Base-by-base conservation (phyloP, 257 asterid species). In the Nicotiana otophora region DNA sequence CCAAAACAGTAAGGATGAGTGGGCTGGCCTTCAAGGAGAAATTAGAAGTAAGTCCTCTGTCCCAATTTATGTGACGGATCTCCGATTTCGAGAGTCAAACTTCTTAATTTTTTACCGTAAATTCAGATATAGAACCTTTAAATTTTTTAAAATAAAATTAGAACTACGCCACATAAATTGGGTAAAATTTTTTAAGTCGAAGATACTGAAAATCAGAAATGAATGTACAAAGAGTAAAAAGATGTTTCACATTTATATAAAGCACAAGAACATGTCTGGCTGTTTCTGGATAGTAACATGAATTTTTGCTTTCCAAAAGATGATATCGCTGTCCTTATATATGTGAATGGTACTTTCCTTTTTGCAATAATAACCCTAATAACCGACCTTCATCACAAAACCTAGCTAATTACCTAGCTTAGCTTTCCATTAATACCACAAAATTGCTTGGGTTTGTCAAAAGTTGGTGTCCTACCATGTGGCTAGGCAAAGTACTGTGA, bases 381-480 rank as follows among this genome's bases (percentile, higher is more conserved):
- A 46, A 74, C 62, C 80, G 23, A 72, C n/a, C 60, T 64, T 81
- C 78, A 36, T 65, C 17, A 77, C 33, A 58, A 78, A 51, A 58
- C n/a, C 61, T 74, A 74, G 79, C 80, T 75, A 75, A 75, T 75
- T 84, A 78, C 58, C 57, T 68, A 69, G 77, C 55, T 70, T 67
- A 80, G 10, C 66, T 54, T 82, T 70, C 65, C 67, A 87, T 61
- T 81, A 78, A 85, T 78, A 51, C 30, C 8, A 39, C 64, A 75
- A 10, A 39, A 79, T 17, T 76, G 67, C 23, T 79, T 70, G 68
- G 75, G 66, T 68, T 85, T 81, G 87, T 85, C 76, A 77, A 85
- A 82, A 77, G 85, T 82, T 8, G 81, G 70, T 83, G 84, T 57
- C 84, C 82, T 48, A 75, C 85, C 90, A 87, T 62, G 90, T 87